These are phyloP conservation scores for Hypomyces perniciosus DNA, from an alignment of 2,329 filamentous ascomycete species.

Conservation along the genomic window DNA sequence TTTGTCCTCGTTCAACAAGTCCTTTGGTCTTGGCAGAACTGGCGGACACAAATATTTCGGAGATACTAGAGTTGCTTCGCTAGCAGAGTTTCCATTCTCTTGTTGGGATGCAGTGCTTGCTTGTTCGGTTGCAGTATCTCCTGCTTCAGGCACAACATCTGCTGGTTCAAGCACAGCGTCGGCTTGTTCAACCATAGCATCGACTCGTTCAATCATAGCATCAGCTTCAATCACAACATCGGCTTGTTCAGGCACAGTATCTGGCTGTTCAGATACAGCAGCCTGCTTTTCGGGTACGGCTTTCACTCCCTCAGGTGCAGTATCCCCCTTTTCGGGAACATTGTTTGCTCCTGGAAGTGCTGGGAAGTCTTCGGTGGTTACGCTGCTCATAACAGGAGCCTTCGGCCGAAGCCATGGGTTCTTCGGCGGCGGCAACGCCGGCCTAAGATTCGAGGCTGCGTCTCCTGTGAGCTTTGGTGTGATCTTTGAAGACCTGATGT, in stretches of 20 bases:
- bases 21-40: not conserved
- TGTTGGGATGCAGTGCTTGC: not conserved
- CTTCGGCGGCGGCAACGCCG: conserved; percentile 28
- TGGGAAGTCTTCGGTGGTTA: conserved; percentile 14
- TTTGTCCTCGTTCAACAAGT: not conserved
- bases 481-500: conserved; percentile 7
- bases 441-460: conserved; percentile 18
- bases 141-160: not conserved
- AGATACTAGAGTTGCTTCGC: conserved; percentile 14
- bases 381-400: not conserved
- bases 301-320: not conserved
- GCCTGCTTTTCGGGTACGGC: not conserved
- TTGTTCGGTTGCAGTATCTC: too few relatives aligned
- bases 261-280: not conserved
- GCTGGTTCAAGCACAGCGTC: not conserved
- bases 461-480: conserved; percentile 11
- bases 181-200: not conserved
- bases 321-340: not conserved
- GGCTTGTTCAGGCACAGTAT: not conserved
- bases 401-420: conserved; percentile 25
- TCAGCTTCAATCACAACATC: not conserved
- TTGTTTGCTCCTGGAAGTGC: conserved; percentile 14
- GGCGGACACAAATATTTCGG: conserved; percentile 12
- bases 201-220: not conserved
- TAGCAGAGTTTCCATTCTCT: not conserved